Evolutionary conservation across 2,329 filamentous ascomycete species (phyloP).

Genomic region (Beauveria bassiana): DNA sequence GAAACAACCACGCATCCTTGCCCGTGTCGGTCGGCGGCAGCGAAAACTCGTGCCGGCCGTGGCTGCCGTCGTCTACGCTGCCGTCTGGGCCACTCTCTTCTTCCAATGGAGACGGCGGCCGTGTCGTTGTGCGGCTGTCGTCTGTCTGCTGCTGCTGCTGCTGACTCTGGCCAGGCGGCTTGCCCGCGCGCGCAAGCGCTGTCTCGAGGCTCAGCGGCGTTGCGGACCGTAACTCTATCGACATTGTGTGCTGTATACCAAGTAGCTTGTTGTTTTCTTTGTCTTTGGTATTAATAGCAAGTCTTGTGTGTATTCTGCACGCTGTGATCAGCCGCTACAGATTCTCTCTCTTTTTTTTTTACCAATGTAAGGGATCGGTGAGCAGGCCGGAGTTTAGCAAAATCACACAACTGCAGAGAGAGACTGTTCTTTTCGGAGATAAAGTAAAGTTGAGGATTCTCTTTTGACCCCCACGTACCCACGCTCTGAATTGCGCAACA

Average conservation of each 20-base stretch:
- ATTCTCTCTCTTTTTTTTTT: too few relatives aligned
- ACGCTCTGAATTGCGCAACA: neutral
- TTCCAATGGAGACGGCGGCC: neutral
- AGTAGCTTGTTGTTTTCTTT: too few relatives aligned
- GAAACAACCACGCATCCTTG: conserved; percentile 27
- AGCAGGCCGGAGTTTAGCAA: too few relatives aligned
- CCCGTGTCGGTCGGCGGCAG: conserved; percentile 24
- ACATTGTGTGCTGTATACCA: neutral
- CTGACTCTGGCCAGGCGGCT: neutral
- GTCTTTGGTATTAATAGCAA: too few relatives aligned
- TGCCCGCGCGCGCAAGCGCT: neutral
- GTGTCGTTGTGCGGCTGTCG: neutral
- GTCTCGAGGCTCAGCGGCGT: neutral
- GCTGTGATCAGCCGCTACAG: too few relatives aligned
- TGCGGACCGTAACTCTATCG: conserved; percentile 3
- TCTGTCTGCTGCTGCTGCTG: neutral
- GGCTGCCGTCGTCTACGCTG: neutral
- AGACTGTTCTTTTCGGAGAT: too few relatives aligned
- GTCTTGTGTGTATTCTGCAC: too few relatives aligned
- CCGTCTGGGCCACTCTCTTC: neutral
- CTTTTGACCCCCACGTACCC: neutral
- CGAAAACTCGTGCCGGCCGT: conserved; percentile 14
- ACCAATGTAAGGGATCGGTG: too few relatives aligned
- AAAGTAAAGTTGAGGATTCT: too few relatives aligned
- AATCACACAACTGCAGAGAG: too few relatives aligned